A percentile compares a stretch with the other conserved stretches of the same genome.
These are phyloP conservation scores for Hypoxylon lenormandii DNA, from an alignment of 495 filamentous ascomycete species.

Conservation along the genomic window DNA sequence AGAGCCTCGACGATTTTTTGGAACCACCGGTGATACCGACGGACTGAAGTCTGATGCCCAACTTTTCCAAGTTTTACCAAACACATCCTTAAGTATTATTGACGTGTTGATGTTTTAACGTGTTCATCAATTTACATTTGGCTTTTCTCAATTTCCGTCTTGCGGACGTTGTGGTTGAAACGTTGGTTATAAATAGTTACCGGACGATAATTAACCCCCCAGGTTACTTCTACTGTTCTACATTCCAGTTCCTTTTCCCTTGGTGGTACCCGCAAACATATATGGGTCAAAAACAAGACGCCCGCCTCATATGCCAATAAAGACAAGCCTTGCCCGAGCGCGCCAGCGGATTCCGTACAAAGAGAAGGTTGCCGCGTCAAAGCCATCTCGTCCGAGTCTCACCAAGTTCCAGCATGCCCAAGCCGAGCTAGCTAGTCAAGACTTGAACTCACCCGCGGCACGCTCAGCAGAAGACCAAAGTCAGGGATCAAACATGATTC, in stretches of 20 bases:
- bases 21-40: slow-evolving; percentile 10
- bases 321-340: slow-evolving; percentile 48
- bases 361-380: slow-evolving; percentile 21
- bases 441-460: slow-evolving; percentile 5
- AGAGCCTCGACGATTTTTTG: slow-evolving; percentile 33
- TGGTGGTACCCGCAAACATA: slow-evolving; percentile 17
- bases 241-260: slow-evolving; percentile 28
- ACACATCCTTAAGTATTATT: slow-evolving; percentile 7
- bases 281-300: slow-evolving; percentile 7
- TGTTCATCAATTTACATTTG: slow-evolving; percentile 16
- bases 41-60: slow-evolving; percentile 23
- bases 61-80: slow-evolving; percentile 37
- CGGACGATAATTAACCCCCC: background rate
- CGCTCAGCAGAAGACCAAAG: slow-evolving; percentile 35
- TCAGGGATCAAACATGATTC: slow-evolving; percentile 63
- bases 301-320: slow-evolving; percentile 48
- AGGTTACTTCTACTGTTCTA: background rate
- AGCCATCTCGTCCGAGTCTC: slow-evolving; percentile 2
- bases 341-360: slow-evolving; percentile 43
- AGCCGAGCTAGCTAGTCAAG: slow-evolving; percentile 24
- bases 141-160: background rate
- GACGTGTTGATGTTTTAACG: background rate
- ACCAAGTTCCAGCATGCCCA: slow-evolving; percentile 15
- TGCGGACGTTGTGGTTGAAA: background rate
- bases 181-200: background rate